Percentiles rank a stretch among this genome's conserved stretches.
Conservation (phyloP, 352 stramenopile species). For the Albugo candida region DNA sequence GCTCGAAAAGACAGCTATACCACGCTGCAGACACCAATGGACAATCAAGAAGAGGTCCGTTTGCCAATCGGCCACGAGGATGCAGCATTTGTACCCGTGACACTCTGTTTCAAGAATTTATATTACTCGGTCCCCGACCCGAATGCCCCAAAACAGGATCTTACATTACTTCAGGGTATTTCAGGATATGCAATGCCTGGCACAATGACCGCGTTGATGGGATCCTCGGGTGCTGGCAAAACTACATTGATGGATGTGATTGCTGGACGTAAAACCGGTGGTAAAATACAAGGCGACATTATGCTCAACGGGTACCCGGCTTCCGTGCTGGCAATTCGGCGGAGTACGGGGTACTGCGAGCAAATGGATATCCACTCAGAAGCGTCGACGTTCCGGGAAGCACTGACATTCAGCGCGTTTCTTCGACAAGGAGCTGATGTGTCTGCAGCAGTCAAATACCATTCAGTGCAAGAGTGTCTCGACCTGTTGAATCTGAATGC, state of each 20-base stretch:
- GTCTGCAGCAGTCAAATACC: slow-evolving; percentile 15
- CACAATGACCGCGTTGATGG: slow-evolving; percentile 55
- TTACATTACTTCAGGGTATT: slow-evolving; percentile 19
- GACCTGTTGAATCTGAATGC: slow-evolving; percentile 22
- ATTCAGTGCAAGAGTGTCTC: slow-evolving; percentile 33
- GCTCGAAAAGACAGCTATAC: background rate
- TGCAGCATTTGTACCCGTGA: slow-evolving; percentile 14
- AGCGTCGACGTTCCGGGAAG: slow-evolving; percentile 77
- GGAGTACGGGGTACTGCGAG: slow-evolving; percentile 36
- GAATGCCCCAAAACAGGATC: slow-evolving; percentile 10
- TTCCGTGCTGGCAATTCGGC: slow-evolving; percentile 23
- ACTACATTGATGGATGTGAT: slow-evolving; percentile 91
- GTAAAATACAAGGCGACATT: slow-evolving; percentile 50
- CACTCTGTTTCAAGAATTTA: slow-evolving; percentile 26
- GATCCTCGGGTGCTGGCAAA: slow-evolving; percentile 68
- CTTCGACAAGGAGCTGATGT: slow-evolving; percentile 19
- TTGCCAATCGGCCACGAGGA: background rate
- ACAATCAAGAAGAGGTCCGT: background rate
- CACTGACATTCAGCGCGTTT: slow-evolving; percentile 82
- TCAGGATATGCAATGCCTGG: slow-evolving; percentile 26
- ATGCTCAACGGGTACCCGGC: slow-evolving; percentile 27
- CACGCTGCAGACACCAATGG: background rate
- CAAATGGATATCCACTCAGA: slow-evolving; percentile 84
- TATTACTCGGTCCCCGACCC: slow-evolving; percentile 36
- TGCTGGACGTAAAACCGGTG: slow-evolving; percentile 78